Percentiles rank a stretch among this genome's conserved stretches.
Evolutionary conservation across 441 rosid species (phyloP).

Genomic region (Syzygium malaccense): DNA sequence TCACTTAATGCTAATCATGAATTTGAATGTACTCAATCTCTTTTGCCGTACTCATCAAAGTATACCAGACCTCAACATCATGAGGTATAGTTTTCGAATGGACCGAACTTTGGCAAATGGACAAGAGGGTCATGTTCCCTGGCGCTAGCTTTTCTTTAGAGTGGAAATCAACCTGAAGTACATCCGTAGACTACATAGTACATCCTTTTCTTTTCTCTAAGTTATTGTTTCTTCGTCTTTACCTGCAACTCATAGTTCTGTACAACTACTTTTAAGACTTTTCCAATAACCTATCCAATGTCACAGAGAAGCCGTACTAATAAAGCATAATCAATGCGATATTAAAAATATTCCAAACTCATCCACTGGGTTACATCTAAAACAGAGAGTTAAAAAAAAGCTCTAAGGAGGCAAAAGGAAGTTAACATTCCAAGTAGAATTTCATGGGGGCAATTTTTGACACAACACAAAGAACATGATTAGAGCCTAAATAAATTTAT

Average conservation of each 20-base stretch:
- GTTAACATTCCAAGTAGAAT: background rate
- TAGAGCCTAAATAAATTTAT: background rate
- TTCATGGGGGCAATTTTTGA: background rate
- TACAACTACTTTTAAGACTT: background rate
- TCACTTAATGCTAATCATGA: background rate
- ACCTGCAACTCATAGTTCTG: background rate
- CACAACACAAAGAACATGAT: background rate
- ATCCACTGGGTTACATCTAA: background rate
- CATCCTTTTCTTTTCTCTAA: background rate
- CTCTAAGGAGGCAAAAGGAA: background rate
- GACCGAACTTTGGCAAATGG: background rate
- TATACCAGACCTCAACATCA: background rate
- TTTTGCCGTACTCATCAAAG: background rate
- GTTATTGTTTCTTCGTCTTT: background rate
- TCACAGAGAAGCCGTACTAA: background rate
- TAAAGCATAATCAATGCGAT: background rate
- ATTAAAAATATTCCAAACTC: background rate
- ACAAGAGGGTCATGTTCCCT: background rate
- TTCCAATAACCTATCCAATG: background rate
- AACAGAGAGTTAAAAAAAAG: background rate
- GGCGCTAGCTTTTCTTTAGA: background rate
- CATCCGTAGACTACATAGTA: background rate
- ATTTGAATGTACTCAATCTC: background rate
- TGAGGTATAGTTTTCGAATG: background rate
- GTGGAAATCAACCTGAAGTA: background rate